phyloP scores from a whole-genome alignment of 2,329 filamentous ascomycete species.

The Cytospora piceicola region DNA sequence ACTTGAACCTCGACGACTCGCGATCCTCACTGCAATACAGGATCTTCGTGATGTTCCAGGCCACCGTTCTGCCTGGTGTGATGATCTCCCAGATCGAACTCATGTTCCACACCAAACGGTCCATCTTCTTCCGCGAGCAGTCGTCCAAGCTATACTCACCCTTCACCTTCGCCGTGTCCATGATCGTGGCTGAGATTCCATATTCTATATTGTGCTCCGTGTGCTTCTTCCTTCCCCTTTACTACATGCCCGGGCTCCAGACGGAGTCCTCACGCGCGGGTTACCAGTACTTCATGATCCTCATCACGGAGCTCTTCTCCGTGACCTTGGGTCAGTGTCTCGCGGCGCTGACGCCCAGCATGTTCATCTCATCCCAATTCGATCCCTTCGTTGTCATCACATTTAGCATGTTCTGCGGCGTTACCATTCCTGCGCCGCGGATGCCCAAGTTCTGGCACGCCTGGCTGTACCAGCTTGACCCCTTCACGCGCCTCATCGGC shows the following conservation, averaged over 20 bases:
- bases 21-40: constrained; percentile 79
- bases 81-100: constrained; percentile 84
- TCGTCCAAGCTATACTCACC: constrained; percentile 85
- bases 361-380: constrained; percentile 77
- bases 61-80: constrained; percentile 80
- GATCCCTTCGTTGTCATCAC: constrained; percentile 84
- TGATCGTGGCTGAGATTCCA: constrained; percentile 83
- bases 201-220: constrained; percentile 82
- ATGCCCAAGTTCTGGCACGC: constrained; percentile 79
- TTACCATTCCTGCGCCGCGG: constrained; percentile 76
- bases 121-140: constrained; percentile 85
- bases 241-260: constrained; percentile 81
- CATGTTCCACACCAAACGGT: constrained; percentile 78
- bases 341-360: constrained; percentile 75
- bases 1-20: constrained; percentile 76
- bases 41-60: constrained; percentile 89
- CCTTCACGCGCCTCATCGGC: constrained; percentile 79
- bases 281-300: constrained; percentile 84
- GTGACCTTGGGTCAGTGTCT: constrained; percentile 79
- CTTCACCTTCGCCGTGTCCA: constrained; percentile 75
- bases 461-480: constrained; percentile 83
- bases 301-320: constrained; percentile 83
- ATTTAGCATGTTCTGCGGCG: constrained; percentile 85
- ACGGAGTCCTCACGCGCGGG: constrained; percentile 67
- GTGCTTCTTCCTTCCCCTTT: constrained; percentile 79